Evolutionary conservation across 2,329 filamentous ascomycete genomes (phyloP), one percentile per base, ranked within the genome.

Genomic region (Pseudocercospora vitis): DNA sequence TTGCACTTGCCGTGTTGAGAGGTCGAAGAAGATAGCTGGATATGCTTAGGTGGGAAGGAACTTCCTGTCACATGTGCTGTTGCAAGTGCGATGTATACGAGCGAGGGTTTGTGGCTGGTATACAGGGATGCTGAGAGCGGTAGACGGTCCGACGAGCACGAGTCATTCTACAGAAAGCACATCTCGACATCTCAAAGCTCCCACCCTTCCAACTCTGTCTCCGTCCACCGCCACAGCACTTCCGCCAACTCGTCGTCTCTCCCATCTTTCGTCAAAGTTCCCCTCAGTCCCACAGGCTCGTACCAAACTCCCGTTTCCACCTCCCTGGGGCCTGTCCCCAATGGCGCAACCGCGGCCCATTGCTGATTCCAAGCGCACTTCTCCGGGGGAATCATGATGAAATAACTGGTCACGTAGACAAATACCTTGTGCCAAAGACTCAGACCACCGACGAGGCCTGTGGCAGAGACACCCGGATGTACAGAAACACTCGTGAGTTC

Each of bases 391-490:
- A 58, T 52, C 55, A 56, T 60, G 18, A 57, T 39, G 19, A 42
- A 47, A 8, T 52, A 56, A 16, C 44, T 50, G 2, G 52, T 54
- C 24, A 48, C n/a, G 33, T 58, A 55, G 39, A 57, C 49, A 6
- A 58, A 55, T 1, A 52, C 28, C 31, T 45, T 58, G 9, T 56
- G 32, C n/a, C 33, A 35, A 14, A 44, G 31, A 8, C 26, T 44
- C 26, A 58, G 28, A 6, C 52, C 54, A 8, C 21, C 28, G 61
- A 59, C 74, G n/a, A 79, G 56, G 24, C 76, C 73, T 0, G 78
- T 78, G 12, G 70, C 53, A 14, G 80, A 75, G 18, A 76, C 68
- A 9, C 79, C 79, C 0, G 79, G 79, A 55, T 81, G 78, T 3
- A 80, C 57, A 0, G 73, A 68, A 0, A 75, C 71, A 5, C 67